Conservation (phyloP, 495 filamentous ascomycete genomes). For the Aspergillus coremiiformis region DNA sequence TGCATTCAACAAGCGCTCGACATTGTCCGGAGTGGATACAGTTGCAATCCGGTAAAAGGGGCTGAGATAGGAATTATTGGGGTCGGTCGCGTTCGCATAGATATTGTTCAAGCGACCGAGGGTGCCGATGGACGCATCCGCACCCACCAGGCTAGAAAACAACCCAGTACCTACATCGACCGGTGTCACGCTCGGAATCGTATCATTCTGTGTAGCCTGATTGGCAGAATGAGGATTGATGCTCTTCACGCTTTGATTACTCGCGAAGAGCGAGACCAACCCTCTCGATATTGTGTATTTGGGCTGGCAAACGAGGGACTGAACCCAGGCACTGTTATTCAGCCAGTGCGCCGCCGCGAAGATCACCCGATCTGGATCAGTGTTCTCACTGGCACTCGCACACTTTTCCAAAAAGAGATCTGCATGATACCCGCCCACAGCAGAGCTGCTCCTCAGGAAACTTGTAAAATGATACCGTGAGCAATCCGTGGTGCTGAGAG, state of each 20-base stretch:
- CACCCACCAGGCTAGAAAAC: background rate
- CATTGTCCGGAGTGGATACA: background rate
- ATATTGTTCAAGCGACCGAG: background rate
- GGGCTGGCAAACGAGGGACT: conserved; percentile 2
- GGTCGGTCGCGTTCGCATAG: background rate
- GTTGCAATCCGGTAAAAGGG: background rate
- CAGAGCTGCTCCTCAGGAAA: background rate
- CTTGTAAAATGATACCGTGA: background rate
- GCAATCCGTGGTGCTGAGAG: background rate
- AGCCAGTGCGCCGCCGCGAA: conserved; percentile 1
- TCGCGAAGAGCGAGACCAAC: background rate
- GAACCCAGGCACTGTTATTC: background rate
- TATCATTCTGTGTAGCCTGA: background rate
- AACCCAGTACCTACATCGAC: background rate
- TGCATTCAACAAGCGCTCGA: background rate
- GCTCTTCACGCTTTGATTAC: background rate
- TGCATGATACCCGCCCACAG: background rate
- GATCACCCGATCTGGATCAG: background rate
- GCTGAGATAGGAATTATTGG: background rate
- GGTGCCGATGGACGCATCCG: background rate
- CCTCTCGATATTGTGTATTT: conserved; percentile 1
- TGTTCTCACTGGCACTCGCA: background rate
- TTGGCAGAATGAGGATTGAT: background rate
- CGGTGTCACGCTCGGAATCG: background rate
- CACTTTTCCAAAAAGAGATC: conserved; percentile 1